Evolutionary conservation across 2,329 filamentous ascomycete species (phyloP).

Genomic region (Penicillium sp.): DNA sequence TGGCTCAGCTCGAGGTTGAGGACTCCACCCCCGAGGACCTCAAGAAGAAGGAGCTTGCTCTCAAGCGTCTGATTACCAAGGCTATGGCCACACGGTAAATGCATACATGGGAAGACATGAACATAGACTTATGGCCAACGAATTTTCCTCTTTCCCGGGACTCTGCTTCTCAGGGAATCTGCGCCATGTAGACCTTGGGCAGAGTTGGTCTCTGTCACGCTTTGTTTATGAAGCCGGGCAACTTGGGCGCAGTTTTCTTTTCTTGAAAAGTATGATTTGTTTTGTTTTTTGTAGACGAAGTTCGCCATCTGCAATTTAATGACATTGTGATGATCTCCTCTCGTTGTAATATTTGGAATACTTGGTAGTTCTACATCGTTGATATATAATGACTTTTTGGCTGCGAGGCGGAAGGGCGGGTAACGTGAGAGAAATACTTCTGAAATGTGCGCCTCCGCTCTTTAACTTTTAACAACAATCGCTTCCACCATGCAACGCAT

Average conservation of each 20-base stretch:
- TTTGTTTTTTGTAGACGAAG: constrained; percentile 31
- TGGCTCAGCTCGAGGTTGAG: constrained; percentile 95
- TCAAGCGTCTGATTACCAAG: constrained; percentile 98
- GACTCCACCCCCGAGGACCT: constrained; percentile 89
- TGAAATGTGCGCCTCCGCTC: not conserved
- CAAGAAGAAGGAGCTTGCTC: constrained; percentile 99
- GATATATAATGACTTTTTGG: not conserved
- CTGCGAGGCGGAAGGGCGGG: not conserved
- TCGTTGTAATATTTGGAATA: constrained; percentile 1
- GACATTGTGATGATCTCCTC: constrained; percentile 30
- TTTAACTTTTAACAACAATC: not conserved
- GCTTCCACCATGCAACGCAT: constrained; percentile 19
- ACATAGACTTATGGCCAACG: constrained; percentile 28
- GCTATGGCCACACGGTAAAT: constrained; percentile 87
- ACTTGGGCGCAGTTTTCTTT: constrained; percentile 29
- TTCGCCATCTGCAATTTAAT: constrained; percentile 35
- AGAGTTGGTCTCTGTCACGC: constrained; percentile 25
- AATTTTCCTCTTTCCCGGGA: constrained; percentile 17
- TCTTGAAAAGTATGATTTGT: constrained; percentile 32
- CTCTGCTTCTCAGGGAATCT: constrained; percentile 16
- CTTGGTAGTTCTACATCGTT: not conserved
- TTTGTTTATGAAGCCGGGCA: constrained; percentile 30
- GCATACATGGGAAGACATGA: constrained; percentile 24
- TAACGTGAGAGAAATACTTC: not conserved
- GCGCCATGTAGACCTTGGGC: constrained; percentile 25